phyloP scores from a whole-genome alignment of 1,139 yeast genomes.

The Pichia sp. region DNA sequence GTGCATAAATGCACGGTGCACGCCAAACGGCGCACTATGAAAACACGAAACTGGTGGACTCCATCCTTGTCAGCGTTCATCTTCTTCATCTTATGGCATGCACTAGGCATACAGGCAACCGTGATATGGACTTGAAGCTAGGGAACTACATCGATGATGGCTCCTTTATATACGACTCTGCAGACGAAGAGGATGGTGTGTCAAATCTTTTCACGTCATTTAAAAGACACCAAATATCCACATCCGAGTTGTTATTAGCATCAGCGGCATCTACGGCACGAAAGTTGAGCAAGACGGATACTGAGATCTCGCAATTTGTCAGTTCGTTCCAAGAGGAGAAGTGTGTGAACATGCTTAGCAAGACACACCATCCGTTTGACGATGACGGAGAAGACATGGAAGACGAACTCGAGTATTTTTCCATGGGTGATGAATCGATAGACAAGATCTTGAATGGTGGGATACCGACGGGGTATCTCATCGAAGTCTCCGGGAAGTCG shows the following conservation, averaged over 20 bases:
- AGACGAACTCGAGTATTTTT: constrained; percentile 30
- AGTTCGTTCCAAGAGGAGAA: constrained; percentile 30
- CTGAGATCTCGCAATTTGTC: constrained; percentile 46
- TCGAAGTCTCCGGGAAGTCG: constrained; percentile 83
- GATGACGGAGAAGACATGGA: background rate
- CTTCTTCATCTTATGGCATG: no score
- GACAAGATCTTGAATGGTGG: constrained; percentile 62
- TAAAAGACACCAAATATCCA: constrained; percentile 36
- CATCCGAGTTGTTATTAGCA: constrained; percentile 42
- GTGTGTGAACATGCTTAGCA: background rate
- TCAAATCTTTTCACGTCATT: constrained; percentile 21
- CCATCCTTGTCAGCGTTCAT: no score
- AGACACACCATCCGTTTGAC: background rate
- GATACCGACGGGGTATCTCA: constrained; percentile 59
- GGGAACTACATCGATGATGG: constrained; percentile 14
- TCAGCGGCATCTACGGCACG: constrained; percentile 42
- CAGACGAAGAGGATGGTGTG: constrained; percentile 9
- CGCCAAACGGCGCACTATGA: no score
- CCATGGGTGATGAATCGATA: constrained; percentile 59
- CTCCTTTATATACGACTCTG: constrained; percentile 11
- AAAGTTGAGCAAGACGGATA: constrained; percentile 44
- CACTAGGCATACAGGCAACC: no score
- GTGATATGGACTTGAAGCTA: constrained; percentile 9
- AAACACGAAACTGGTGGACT: no score
- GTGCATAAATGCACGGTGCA: no score